A percentile compares a stretch with the other conserved stretches of the same genome.
Evolutionary conservation across 2,329 filamentous ascomycete genomes (phyloP).

Genomic region (Fusarium lateritium): DNA sequence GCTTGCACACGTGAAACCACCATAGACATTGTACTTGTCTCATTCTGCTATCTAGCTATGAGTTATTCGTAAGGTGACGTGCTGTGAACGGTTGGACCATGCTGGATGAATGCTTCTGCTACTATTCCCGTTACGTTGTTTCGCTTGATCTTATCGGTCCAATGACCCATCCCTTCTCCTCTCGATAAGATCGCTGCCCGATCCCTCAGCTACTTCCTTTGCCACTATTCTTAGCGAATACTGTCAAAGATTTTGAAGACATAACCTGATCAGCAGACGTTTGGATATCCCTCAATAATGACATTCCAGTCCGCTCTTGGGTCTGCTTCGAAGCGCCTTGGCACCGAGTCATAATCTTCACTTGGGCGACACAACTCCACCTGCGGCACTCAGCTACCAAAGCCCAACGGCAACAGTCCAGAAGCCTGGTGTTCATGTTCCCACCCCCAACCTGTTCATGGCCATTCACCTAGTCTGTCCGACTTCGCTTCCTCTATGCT

Average conservation of each 20-base stretch:
- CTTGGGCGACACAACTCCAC: constrained; percentile 7
- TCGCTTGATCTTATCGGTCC: constrained; percentile 21
- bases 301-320: constrained; percentile 6
- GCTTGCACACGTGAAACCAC: constrained; percentile 8
- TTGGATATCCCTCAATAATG: constrained; percentile 5
- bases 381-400: constrained; percentile 4
- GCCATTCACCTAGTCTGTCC: constrained; percentile 17
- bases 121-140: constrained; percentile 6
- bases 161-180: constrained; percentile 8
- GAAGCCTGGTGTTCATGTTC: constrained; percentile 19
- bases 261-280: constrained; percentile 3
- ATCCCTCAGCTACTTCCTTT: constrained; percentile 4
- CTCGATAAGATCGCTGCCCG: not conserved
- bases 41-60: constrained; percentile 25
- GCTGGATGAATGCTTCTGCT: constrained; percentile 31
- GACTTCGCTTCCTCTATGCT: constrained; percentile 16
- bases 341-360: not conserved
- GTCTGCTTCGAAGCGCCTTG: not conserved
- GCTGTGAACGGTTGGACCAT: constrained; percentile 17
- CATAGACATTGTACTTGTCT: constrained; percentile 18
- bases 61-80: constrained; percentile 2
- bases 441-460: not conserved
- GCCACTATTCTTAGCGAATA: constrained; percentile 27
- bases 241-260: constrained; percentile 27
- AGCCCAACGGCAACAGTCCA: not conserved